Conservation (phyloP, 768 basidiomycete species). For the Termitomyces sp. region DNA sequence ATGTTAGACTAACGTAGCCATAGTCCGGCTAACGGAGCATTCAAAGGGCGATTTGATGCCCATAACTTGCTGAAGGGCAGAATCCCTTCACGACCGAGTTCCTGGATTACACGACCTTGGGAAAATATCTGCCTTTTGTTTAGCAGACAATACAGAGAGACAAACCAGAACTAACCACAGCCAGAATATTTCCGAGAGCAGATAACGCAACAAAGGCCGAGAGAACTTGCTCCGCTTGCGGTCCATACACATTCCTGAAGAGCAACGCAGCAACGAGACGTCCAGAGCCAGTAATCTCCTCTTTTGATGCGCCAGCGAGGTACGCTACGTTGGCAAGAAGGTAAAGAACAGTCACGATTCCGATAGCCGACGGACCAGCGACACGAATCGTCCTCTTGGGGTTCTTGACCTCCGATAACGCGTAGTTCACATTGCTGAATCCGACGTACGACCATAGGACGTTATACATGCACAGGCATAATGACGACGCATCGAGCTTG, state of each 20-base stretch:
- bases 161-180: slow-evolving; percentile 23
- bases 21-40: slow-evolving; percentile 51
- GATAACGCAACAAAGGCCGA: slow-evolving; percentile 28
- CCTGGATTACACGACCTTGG: slow-evolving; percentile 45
- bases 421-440: slow-evolving; percentile 68
- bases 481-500: slow-evolving; percentile 34
- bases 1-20: slow-evolving; percentile 38
- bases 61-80: slow-evolving; percentile 53
- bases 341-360: slow-evolving; percentile 51
- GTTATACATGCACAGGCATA: slow-evolving; percentile 42
- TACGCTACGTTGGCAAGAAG: slow-evolving; percentile 63
- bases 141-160: neutral
- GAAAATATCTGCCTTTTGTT: slow-evolving; percentile 10
- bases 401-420: slow-evolving; percentile 57
- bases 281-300: slow-evolving; percentile 56
- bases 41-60: slow-evolving; percentile 53
- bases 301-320: slow-evolving; percentile 62
- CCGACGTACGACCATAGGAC: slow-evolving; percentile 51
- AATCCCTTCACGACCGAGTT: slow-evolving; percentile 52
- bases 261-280: slow-evolving; percentile 62
- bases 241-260: slow-evolving; percentile 64
- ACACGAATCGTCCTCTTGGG: slow-evolving; percentile 58
- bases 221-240: slow-evolving; percentile 39
- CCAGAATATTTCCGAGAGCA: slow-evolving; percentile 49
- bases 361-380: slow-evolving; percentile 62